Conservation (phyloP, 257 asterid genomes). For the Gynochthodes officinalis region DNA sequence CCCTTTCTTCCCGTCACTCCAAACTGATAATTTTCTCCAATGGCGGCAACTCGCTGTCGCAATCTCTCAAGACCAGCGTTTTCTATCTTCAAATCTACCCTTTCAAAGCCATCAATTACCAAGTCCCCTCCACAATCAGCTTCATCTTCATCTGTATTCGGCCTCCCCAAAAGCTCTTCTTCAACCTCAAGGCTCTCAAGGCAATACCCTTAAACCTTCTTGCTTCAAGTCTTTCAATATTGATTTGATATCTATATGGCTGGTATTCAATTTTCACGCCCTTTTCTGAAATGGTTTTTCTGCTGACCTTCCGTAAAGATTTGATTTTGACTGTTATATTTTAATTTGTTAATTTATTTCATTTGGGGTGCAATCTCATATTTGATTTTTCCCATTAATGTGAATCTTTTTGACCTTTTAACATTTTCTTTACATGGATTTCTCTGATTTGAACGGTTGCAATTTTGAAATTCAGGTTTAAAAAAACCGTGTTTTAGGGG, state of each 20-base stretch:
- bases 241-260: background rate
- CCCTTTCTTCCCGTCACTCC: background rate
- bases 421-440: background rate
- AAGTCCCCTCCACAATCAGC: slow-evolving; percentile 19
- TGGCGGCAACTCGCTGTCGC: slow-evolving; percentile 79
- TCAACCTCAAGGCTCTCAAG: slow-evolving; percentile 28
- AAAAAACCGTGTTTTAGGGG: background rate
- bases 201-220: slow-evolving; percentile 8
- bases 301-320: background rate
- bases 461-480: background rate
- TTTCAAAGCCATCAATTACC: slow-evolving; percentile 40
- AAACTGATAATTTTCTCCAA: slow-evolving; percentile 13
- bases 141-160: slow-evolving; percentile 21
- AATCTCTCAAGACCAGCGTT: slow-evolving; percentile 64
- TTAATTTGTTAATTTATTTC: background rate
- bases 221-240: background rate
- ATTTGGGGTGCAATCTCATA: background rate
- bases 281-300: background rate
- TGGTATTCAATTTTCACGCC: background rate
- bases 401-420: background rate
- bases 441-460: background rate
- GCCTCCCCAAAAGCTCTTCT: slow-evolving; percentile 5
- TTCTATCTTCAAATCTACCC: slow-evolving; percentile 51
- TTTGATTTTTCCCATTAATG: background rate
- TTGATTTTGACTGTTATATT: background rate